phyloP scores from a whole-genome alignment of 495 filamentous ascomycete species.

The Tuber melanosporum region DNA sequence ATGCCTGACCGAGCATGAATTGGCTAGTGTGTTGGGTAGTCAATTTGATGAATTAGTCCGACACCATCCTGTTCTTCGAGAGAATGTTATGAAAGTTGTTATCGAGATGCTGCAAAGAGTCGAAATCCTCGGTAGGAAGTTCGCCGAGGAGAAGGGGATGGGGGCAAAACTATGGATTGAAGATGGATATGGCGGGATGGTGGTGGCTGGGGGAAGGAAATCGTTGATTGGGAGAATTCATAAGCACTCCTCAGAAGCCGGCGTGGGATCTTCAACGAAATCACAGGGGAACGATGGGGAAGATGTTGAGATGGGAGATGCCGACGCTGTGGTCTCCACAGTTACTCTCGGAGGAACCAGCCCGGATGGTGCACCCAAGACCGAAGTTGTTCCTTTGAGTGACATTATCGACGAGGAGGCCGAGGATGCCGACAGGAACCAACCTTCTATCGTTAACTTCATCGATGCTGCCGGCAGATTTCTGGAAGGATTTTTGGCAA shows the following conservation, averaged over 20 bases:
- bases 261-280: constrained; percentile 41
- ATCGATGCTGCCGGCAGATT: constrained; percentile 69
- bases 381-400: constrained; percentile 42
- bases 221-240: constrained; percentile 28
- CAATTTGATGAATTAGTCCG: constrained; percentile 91
- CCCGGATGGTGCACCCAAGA: constrained; percentile 29
- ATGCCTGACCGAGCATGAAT: constrained; percentile 65
- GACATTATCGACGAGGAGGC: constrained; percentile 48
- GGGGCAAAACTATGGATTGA: constrained; percentile 74
- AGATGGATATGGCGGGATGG: constrained; percentile 47
- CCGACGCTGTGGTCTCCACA: constrained; percentile 40
- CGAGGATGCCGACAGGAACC: constrained; percentile 27
- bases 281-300: constrained; percentile 45
- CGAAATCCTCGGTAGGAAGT: constrained; percentile 58
- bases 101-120: constrained; percentile 79
- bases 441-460: constrained; percentile 57
- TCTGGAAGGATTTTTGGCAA: constrained; percentile 68
- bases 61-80: constrained; percentile 79
- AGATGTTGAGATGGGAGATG: constrained; percentile 58
- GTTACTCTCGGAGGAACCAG: constrained; percentile 24
- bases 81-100: constrained; percentile 69
- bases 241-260: constrained; percentile 3
- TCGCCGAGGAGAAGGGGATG: constrained; percentile 59
- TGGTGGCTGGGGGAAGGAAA: constrained; percentile 51
- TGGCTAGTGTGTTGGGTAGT: constrained; percentile 60